phyloP scores from a whole-genome alignment of 1,284 basidiomycete species.

The Pascua guehoae region DNA sequence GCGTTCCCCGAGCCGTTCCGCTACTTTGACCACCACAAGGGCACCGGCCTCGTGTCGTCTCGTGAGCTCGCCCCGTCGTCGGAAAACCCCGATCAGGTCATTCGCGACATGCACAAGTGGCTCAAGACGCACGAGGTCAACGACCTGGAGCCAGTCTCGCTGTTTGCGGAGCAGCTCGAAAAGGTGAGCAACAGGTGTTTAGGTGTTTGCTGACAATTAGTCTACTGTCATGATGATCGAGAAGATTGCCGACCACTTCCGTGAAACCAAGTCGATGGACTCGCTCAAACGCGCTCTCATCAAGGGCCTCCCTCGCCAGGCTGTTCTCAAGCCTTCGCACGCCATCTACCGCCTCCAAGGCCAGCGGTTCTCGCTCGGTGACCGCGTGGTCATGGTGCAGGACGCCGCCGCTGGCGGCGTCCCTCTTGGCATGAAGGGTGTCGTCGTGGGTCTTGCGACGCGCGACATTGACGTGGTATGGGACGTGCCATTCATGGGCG shows the following conservation, averaged over 20 bases:
- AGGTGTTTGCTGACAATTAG: slow-evolving; percentile 46
- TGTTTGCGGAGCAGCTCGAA: slow-evolving; percentile 86
- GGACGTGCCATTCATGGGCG: slow-evolving; percentile 93
- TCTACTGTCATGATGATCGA: slow-evolving; percentile 76
- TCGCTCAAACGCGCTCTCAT: slow-evolving; percentile 84
- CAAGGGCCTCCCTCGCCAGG: slow-evolving; percentile 88
- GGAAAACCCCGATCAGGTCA: slow-evolving; percentile 63
- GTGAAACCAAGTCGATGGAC: slow-evolving; percentile 57
- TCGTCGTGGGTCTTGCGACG: slow-evolving; percentile 81
- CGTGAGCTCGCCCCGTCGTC: slow-evolving; percentile 66
- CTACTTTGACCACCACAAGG: slow-evolving; percentile 60
- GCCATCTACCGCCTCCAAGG: slow-evolving; percentile 84
- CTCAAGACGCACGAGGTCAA: slow-evolving; percentile 78
- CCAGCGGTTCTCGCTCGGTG: slow-evolving; percentile 87
- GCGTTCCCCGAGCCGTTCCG: slow-evolving; percentile 78
- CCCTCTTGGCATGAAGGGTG: slow-evolving; percentile 85
- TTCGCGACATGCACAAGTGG: slow-evolving; percentile 80
- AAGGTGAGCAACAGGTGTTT: slow-evolving; percentile 49
- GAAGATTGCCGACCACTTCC: slow-evolving; percentile 64
- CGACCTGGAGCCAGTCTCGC: slow-evolving; percentile 86
- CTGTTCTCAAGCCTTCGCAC: slow-evolving; percentile 89
- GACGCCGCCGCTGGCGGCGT: slow-evolving; percentile 81
- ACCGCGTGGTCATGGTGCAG: slow-evolving; percentile 91
- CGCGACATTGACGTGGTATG: slow-evolving; percentile 94
- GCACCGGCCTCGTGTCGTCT: slow-evolving; percentile 71